Evolutionary conservation across 1,284 basidiomycete species (phyloP).

Genomic region (Xerocomus amazonicus): DNA sequence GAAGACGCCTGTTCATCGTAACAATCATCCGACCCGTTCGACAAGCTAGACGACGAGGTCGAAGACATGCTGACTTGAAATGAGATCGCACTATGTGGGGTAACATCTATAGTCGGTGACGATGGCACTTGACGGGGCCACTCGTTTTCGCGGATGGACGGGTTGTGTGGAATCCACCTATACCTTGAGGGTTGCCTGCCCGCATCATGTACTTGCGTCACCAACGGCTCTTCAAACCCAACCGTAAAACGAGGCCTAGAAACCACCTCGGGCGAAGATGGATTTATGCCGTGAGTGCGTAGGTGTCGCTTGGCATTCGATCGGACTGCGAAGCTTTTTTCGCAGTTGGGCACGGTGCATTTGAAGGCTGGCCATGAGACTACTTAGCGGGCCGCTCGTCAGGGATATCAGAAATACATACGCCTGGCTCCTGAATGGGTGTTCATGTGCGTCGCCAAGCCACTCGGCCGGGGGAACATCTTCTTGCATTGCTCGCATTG

Average conservation of each 20-base stretch:
- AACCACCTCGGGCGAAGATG: slow-evolving; percentile 18
- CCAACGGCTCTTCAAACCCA: slow-evolving; percentile 45
- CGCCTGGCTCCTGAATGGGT: slow-evolving; percentile 63
- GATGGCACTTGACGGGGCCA: slow-evolving; percentile 17
- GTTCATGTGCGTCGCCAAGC: slow-evolving; percentile 64
- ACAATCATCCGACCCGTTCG: slow-evolving; percentile 29
- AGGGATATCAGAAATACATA: slow-evolving; percentile 31
- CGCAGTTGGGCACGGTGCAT: slow-evolving; percentile 47
- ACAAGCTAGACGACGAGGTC: slow-evolving; percentile 22
- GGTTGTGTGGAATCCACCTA: slow-evolving; percentile 41
- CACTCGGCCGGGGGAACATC: slow-evolving; percentile 60
- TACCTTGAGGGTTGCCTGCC: slow-evolving; percentile 40
- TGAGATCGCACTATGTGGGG: slow-evolving; percentile 10
- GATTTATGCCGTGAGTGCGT: slow-evolving; percentile 48
- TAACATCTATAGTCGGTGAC: slow-evolving; percentile 18
- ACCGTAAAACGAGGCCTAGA: slow-evolving; percentile 36
- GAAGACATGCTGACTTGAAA: slow-evolving; percentile 31
- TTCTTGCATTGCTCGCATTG: slow-evolving; percentile 53
- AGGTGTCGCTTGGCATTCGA: slow-evolving; percentile 63
- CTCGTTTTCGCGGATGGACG: slow-evolving; percentile 25
- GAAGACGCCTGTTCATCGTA: slow-evolving; percentile 15
- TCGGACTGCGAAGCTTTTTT: slow-evolving; percentile 53
- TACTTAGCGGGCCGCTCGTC: slow-evolving; percentile 9
- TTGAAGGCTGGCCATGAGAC: slow-evolving; percentile 41
- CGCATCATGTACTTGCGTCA: slow-evolving; percentile 41